Evolutionary conservation across 495 filamentous ascomycete genomes (phyloP).

Genomic region (Trichoderma erinaceum): DNA sequence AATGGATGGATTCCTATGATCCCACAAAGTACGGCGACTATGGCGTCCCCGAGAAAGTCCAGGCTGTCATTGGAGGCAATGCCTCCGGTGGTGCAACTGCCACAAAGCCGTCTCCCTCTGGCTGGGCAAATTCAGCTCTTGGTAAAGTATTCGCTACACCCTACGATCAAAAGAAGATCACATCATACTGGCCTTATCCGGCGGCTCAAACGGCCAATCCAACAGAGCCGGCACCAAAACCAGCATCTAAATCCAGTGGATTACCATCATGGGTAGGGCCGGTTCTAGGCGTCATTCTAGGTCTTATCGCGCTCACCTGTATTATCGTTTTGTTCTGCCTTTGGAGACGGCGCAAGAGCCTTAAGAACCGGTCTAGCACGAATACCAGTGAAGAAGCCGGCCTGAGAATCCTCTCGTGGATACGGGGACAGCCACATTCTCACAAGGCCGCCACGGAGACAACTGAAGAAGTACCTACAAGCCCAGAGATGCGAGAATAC

Average conservation of each 20-base stretch:
- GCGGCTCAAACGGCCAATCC: slow-evolving; percentile 26
- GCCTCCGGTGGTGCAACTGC: slow-evolving; percentile 55
- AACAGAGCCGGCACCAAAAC: neutral
- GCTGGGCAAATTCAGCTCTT: slow-evolving; percentile 48
- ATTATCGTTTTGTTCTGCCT: slow-evolving; percentile 48
- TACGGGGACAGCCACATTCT: slow-evolving; percentile 31
- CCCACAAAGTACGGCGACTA: slow-evolving; percentile 53
- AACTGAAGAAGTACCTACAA: slow-evolving; percentile 35
- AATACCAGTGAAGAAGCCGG: slow-evolving; percentile 40
- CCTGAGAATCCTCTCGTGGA: slow-evolving; percentile 39
- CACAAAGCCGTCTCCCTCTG: slow-evolving; percentile 37
- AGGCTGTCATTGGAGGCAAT: slow-evolving; percentile 54
- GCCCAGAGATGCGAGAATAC: slow-evolving; percentile 20
- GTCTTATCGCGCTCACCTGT: slow-evolving; percentile 52
- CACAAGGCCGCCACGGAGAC: slow-evolving; percentile 43
- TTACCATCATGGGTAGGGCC: slow-evolving; percentile 56
- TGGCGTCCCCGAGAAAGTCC: slow-evolving; percentile 53
- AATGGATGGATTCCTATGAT: slow-evolving; percentile 56
- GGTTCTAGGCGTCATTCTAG: slow-evolving; percentile 61
- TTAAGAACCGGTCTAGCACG: slow-evolving; percentile 33
- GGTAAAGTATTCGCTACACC: slow-evolving; percentile 44
- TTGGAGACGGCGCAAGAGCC: slow-evolving; percentile 44
- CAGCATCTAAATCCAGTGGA: slow-evolving; percentile 25
- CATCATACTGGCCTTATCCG: slow-evolving; percentile 56
- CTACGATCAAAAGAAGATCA: slow-evolving; percentile 53